phyloP scores from a whole-genome alignment of 805 yeast genomes.

The Saturnispora besseyi region DNA sequence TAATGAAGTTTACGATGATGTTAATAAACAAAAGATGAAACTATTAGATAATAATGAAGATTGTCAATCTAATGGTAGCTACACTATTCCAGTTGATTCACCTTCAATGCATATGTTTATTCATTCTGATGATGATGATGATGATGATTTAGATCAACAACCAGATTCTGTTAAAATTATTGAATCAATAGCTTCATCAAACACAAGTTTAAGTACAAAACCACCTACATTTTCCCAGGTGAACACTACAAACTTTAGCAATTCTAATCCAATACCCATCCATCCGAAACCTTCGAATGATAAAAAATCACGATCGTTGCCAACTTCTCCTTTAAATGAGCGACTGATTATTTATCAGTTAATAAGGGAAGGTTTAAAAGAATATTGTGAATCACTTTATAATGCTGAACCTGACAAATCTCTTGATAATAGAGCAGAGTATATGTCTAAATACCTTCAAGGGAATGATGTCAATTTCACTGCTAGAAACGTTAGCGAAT shows the following conservation, averaged over 20 bases:
- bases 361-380: constrained; percentile 18
- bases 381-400: constrained; percentile 18
- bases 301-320: constrained; percentile 1
- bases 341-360: constrained; percentile 9
- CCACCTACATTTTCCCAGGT: constrained; percentile 11
- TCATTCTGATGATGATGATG: constrained; percentile 8
- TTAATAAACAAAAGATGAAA: constrained; percentile 2
- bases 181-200: constrained; percentile 5
- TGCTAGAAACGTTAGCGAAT: constrained; percentile 22
- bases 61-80: constrained; percentile 9
- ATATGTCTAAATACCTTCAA: constrained; percentile 16
- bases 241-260: background rate
- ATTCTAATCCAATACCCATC: constrained; percentile 3
- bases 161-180: background rate
- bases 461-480: constrained; percentile 15
- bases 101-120: constrained; percentile 15
- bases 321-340: constrained; percentile 4
- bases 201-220: constrained; percentile 3
- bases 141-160: constrained; percentile 5
- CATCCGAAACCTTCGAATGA: background rate
- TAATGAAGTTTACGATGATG: constrained; percentile 4
- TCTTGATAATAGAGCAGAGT: constrained; percentile 22
- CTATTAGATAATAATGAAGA: background rate
- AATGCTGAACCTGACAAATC: constrained; percentile 14
- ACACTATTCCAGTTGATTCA: constrained; percentile 16